Percentiles rank a stretch among this genome's conserved stretches.
Conservation (phyloP, 2,329 filamentous ascomycete species). For the Colletotrichum spinosum region DNA sequence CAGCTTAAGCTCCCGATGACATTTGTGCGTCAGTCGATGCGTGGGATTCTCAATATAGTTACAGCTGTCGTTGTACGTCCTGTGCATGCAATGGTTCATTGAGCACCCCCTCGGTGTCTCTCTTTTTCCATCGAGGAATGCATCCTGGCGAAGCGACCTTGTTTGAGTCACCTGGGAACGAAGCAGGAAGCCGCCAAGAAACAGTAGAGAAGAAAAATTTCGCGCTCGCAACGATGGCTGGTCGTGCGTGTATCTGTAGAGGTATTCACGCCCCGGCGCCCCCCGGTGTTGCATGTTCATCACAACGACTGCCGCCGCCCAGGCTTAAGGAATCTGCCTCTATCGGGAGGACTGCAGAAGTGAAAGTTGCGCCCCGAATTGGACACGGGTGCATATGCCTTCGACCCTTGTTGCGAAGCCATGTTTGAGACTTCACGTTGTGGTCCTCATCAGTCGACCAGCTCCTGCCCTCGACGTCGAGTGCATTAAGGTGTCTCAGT, state of each 20-base stretch:
- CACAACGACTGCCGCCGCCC: too few relatives aligned
- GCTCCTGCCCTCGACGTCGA: too few relatives aligned
- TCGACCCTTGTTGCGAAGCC: too few relatives aligned
- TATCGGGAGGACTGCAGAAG: slow-evolving; percentile 4
- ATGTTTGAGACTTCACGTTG: too few relatives aligned
- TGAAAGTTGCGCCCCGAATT: neutral
- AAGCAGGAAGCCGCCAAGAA: slow-evolving; percentile 20
- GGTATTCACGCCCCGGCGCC: slow-evolving; percentile 9
- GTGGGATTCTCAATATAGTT: too few relatives aligned
- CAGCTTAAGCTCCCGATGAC: too few relatives aligned
- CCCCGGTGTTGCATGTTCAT: slow-evolving; percentile 11
- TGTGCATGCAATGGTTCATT: slow-evolving; percentile 24
- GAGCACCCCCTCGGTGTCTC: slow-evolving; percentile 1
- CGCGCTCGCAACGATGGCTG: neutral
- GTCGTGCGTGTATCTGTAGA: neutral
- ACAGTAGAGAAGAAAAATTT: neutral
- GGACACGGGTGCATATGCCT: too few relatives aligned
- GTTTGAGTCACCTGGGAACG: slow-evolving; percentile 20
- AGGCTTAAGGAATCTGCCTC: neutral
- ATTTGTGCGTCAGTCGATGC: too few relatives aligned
- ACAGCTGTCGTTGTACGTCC: neutral
- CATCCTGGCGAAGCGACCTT: slow-evolving; percentile 7
- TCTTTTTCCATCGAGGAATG: slow-evolving; percentile 18
- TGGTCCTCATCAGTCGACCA: too few relatives aligned
- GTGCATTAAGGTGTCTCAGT: too few relatives aligned